These are phyloP conservation scores for Aspergillus viridinutans DNA, from an alignment of 2,329 filamentous ascomycete species.

Conservation along the genomic window DNA sequence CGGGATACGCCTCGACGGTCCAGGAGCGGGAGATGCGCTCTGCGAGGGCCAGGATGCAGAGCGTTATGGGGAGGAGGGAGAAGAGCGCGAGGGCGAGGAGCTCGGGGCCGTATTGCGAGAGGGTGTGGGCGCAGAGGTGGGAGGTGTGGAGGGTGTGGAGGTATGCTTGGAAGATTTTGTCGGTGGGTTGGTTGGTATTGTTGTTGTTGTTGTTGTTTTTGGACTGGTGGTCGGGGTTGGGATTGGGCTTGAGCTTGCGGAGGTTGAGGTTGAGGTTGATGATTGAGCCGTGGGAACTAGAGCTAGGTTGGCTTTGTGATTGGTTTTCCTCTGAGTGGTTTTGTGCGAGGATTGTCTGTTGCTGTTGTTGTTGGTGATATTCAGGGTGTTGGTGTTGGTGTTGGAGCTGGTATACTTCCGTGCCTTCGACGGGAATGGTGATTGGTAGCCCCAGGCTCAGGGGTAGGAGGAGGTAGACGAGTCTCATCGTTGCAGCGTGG, in stretches of 20 bases:
- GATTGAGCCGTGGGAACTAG: background rate
- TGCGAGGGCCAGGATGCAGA: conserved; percentile 7
- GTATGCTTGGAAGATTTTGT: background rate
- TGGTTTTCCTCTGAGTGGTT: background rate
- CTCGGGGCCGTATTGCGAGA: conserved; percentile 4
- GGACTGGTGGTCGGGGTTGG: conserved; percentile 1
- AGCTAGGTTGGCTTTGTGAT: too few species aligned
- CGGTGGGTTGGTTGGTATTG: background rate
- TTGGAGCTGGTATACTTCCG: background rate
- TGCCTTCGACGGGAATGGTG: background rate
- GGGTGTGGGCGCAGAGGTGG: background rate
- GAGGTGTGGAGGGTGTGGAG: background rate
- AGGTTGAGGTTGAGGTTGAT: background rate
- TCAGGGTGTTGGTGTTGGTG: background rate
- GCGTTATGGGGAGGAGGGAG: conserved; percentile 7
- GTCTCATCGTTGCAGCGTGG: background rate
- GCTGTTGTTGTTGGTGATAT: background rate
- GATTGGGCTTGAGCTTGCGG: background rate
- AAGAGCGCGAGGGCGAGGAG: conserved; percentile 3
- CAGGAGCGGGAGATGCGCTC: background rate
- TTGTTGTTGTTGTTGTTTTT: background rate
- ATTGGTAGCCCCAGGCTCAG: background rate
- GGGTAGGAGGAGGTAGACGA: background rate
- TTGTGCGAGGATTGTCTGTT: background rate
- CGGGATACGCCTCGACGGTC: background rate